These are phyloP conservation scores for Paraphoma chrysanthemicola DNA, from an alignment of 2,329 filamentous ascomycete species.

Conservation along the genomic window DNA sequence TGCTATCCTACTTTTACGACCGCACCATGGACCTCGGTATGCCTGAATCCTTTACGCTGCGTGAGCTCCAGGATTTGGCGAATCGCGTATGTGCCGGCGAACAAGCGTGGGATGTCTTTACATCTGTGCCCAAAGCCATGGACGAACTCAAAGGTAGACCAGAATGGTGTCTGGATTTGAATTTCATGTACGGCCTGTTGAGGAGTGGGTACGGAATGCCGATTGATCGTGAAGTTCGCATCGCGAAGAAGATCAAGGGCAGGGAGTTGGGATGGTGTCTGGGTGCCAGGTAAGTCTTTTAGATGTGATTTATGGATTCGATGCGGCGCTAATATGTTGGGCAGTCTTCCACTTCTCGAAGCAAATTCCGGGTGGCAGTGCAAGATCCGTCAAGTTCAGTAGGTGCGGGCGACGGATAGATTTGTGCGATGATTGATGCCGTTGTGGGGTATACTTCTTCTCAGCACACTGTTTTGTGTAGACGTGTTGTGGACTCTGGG, in stretches of 20 bases:
- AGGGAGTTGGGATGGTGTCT: constrained; percentile 98
- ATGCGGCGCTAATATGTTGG: constrained; percentile 46
- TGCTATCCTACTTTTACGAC: constrained; percentile 98
- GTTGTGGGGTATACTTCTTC: not conserved
- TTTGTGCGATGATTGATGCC: not conserved
- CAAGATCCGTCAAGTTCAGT: constrained; percentile 74
- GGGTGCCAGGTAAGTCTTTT: constrained; percentile 79
- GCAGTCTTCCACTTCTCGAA: constrained; percentile 81
- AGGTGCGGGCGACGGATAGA: not conserved
- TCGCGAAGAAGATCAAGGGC: constrained; percentile 97
- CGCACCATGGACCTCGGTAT: constrained; percentile 92
- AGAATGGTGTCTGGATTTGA: constrained; percentile 93
- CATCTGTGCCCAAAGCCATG: constrained; percentile 76
- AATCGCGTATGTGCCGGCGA: constrained; percentile 84
- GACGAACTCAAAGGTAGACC: constrained; percentile 81
- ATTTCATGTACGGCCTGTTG: constrained; percentile 91
- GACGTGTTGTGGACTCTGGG: not conserved
- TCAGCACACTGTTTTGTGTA: not conserved
- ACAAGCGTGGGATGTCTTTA: constrained; percentile 80
- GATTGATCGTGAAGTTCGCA: constrained; percentile 92
- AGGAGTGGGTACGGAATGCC: constrained; percentile 99
- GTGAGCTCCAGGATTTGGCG: constrained; percentile 86
- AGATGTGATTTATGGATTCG: not conserved
- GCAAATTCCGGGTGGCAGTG: constrained; percentile 89
- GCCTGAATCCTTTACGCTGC: constrained; percentile 95